A percentile compares a stretch with the other conserved stretches of the same genome.
These are phyloP conservation scores for Aspergillus niger DNA, from an alignment of 2,329 filamentous ascomycete species.

Conservation along the genomic window DNA sequence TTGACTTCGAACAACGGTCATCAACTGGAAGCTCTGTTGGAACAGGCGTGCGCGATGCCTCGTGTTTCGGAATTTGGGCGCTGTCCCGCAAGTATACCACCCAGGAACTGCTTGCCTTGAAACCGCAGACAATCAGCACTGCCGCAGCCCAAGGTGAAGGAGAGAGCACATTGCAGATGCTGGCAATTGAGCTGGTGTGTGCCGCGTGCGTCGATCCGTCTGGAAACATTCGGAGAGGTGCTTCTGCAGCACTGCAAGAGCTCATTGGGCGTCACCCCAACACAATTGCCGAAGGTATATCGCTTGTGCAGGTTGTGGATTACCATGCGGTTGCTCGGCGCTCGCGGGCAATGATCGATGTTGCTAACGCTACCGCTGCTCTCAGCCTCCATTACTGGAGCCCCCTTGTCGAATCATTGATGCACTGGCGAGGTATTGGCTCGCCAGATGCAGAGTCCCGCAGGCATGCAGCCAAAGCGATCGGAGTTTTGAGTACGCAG, in stretches of 20 bases:
- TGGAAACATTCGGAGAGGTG: slow-evolving; percentile 89
- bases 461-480: slow-evolving; percentile 68
- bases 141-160: slow-evolving; percentile 29
- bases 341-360: slow-evolving; percentile 75
- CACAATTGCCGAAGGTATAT: slow-evolving; percentile 76
- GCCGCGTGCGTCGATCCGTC: slow-evolving; percentile 84
- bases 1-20: slow-evolving; percentile 86
- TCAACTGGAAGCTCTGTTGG: slow-evolving; percentile 83
- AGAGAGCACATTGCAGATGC: slow-evolving; percentile 65
- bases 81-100: slow-evolving; percentile 85
- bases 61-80: slow-evolving; percentile 95
- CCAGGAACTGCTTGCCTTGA: slow-evolving; percentile 68
- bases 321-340: slow-evolving; percentile 92
- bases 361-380: slow-evolving; percentile 68
- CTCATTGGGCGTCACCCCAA: slow-evolving; percentile 91
- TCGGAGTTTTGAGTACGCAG: slow-evolving; percentile 55
- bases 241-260: slow-evolving; percentile 92
- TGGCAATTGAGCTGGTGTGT: slow-evolving; percentile 79
- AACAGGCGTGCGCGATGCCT: slow-evolving; percentile 88
- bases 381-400: slow-evolving; percentile 67
- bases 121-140: slow-evolving; percentile 37
- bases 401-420: slow-evolving; percentile 68
- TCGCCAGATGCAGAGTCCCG: slow-evolving; percentile 75
- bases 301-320: slow-evolving; percentile 84
- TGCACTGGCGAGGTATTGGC: slow-evolving; percentile 86